A percentile compares a stretch with the other conserved stretches of the same genome.
Evolutionary conservation across 1,139 yeast genomes (phyloP).

Genomic region (Zygoascus sp.): DNA sequence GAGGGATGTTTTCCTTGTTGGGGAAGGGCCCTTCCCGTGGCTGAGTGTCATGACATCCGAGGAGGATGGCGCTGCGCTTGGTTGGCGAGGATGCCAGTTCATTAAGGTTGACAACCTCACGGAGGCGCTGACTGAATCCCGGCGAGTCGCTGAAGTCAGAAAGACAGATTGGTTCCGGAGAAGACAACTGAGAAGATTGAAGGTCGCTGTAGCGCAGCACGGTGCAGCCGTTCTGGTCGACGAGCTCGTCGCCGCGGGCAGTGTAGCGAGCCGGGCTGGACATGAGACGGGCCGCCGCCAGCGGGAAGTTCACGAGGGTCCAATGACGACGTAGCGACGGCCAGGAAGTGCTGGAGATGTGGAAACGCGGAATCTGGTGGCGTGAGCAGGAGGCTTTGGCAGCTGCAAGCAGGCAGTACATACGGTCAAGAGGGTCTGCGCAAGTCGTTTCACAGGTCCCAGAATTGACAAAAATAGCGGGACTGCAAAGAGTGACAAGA

Average conservation of each 20-base stretch:
- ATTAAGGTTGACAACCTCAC: conserved; percentile 4
- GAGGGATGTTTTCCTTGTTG: not conserved
- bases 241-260: not conserved
- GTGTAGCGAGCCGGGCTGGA: not conserved
- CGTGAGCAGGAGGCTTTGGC: too few relatives aligned
- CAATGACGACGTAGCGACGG: conserved; percentile 8
- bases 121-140: not conserved
- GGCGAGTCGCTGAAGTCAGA: conserved; percentile 3
- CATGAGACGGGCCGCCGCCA: conserved; percentile 7
- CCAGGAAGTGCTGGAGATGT: too few relatives aligned
- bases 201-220: conserved; percentile 7
- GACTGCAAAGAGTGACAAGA: too few relatives aligned
- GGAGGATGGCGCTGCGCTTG: not conserved
- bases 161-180: not conserved
- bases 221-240: conserved; percentile 1
- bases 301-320: not conserved
- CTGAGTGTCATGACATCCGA: too few relatives aligned
- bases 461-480: too few relatives aligned
- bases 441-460: too few relatives aligned
- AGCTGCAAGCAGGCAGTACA: too few relatives aligned
- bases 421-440: too few relatives aligned
- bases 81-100: conserved; percentile 2
- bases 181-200: not conserved
- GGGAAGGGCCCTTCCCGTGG: not conserved
- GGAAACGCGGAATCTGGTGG: not conserved